Percentiles rank a stretch among this genome's conserved stretches.
These are phyloP conservation scores for Ophiocordyceps robertsii DNA, from an alignment of 2,329 filamentous ascomycete genomes.

Conservation along the genomic window DNA sequence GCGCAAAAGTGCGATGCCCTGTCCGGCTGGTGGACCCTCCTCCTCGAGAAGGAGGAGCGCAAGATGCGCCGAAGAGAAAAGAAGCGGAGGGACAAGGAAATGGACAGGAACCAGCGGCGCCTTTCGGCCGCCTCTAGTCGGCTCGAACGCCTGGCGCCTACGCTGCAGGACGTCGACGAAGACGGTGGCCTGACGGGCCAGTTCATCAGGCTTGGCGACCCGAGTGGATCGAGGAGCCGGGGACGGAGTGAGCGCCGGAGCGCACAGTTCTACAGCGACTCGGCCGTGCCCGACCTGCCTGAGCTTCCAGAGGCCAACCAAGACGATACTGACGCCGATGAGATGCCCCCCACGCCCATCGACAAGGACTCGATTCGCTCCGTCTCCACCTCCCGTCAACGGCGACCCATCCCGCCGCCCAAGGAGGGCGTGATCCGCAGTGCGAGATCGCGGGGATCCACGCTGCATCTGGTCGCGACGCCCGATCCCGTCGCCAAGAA, in stretches of 20 bases:
- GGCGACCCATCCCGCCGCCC: constrained; percentile 66
- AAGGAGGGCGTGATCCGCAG: constrained; percentile 63
- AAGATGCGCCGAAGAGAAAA: constrained; percentile 70
- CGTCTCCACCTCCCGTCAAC: constrained; percentile 62
- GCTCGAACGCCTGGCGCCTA: constrained; percentile 66
- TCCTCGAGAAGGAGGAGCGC: constrained; percentile 87
- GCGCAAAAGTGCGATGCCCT: constrained; percentile 80
- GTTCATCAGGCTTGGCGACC: constrained; percentile 27
- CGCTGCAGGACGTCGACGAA: constrained; percentile 66
- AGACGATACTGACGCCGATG: constrained; percentile 15
- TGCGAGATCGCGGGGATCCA: constrained; percentile 66
- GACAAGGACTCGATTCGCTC: constrained; percentile 70
- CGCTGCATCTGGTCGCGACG: constrained; percentile 70
- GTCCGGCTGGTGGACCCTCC: constrained; percentile 88
- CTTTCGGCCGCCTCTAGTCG: constrained; percentile 84
- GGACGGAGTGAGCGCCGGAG: constrained; percentile 69
- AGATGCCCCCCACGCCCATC: constrained; percentile 53
- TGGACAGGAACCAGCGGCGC: constrained; percentile 65
- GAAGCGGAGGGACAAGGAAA: constrained; percentile 74
- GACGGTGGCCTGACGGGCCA: constrained; percentile 45
- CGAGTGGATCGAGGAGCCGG: constrained; percentile 46
- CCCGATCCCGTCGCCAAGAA: constrained; percentile 31
- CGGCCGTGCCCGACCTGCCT: constrained; percentile 61
- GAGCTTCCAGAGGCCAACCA: constrained; percentile 52
- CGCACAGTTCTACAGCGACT: constrained; percentile 46